Conservation (phyloP, 1,139 yeast species). For the Debaryomycetaceae sp. region DNA sequence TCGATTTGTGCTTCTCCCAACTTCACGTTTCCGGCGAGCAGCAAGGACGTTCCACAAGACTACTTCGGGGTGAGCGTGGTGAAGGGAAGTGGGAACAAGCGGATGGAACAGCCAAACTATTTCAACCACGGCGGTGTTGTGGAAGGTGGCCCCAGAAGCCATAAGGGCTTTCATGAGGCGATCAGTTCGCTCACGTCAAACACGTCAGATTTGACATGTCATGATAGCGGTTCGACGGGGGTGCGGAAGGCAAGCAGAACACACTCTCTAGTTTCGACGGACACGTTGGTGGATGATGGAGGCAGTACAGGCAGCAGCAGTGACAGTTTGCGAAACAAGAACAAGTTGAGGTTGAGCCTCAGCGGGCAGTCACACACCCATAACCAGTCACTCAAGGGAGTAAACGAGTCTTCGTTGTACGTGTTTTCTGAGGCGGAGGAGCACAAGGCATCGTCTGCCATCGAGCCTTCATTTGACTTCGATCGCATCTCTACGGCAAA, state of each 20-base stretch:
- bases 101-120: slow-evolving; percentile 1
- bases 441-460: slow-evolving; percentile 8
- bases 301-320: neutral
- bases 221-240: slow-evolving; percentile 8
- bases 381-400: slow-evolving; percentile 5
- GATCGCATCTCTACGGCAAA: slow-evolving; percentile 1
- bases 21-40: slow-evolving; percentile 11
- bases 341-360: slow-evolving; percentile 9
- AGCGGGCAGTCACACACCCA: slow-evolving; percentile 8
- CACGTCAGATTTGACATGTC: slow-evolving; percentile 12
- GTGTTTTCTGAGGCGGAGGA: slow-evolving; percentile 7
- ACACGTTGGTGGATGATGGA: slow-evolving; percentile 24
- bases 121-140: slow-evolving; percentile 1
- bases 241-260: slow-evolving; percentile 6
- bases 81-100: neutral
- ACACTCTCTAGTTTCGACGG: slow-evolving; percentile 17
- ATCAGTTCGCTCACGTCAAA: slow-evolving; percentile 18
- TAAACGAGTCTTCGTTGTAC: neutral
- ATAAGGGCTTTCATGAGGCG: slow-evolving; percentile 14
- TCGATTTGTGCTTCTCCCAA: slow-evolving; percentile 17
- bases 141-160: slow-evolving; percentile 3
- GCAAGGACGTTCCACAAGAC: slow-evolving; percentile 3
- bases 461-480: slow-evolving; percentile 8
- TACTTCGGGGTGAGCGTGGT: slow-evolving; percentile 4
- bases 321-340: slow-evolving; percentile 2